Conservation (phyloP, 2,329 filamentous ascomycete species). For the Periconia digitata region DNA sequence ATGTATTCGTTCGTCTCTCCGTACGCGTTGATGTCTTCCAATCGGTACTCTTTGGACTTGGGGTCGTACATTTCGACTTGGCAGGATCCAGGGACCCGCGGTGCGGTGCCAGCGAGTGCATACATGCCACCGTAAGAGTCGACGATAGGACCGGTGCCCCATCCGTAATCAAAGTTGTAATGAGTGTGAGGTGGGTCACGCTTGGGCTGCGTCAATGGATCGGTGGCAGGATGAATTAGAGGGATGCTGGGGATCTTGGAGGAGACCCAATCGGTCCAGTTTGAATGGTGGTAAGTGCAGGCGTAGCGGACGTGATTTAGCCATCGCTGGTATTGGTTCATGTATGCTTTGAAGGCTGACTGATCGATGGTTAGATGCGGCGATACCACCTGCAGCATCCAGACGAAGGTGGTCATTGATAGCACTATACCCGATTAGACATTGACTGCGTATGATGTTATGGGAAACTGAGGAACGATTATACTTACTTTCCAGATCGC, state of each 20-base stretch:
- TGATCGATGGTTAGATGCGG: conserved; percentile 50
- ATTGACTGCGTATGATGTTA: background rate
- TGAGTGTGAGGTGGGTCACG: conserved; percentile 34
- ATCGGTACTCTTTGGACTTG: conserved; percentile 38
- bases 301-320: conserved; percentile 27
- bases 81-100: conserved; percentile 50
- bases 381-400: conserved; percentile 58
- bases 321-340: conserved; percentile 44
- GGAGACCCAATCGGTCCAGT: conserved; percentile 13
- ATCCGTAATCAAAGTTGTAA: conserved; percentile 46
- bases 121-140: conserved; percentile 49
- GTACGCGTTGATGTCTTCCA: conserved; percentile 40
- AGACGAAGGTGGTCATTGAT: conserved; percentile 54
- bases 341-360: conserved; percentile 44
- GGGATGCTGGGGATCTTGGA: conserved; percentile 24
- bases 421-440: conserved; percentile 28
- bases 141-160: conserved; percentile 48
- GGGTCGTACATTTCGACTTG: conserved; percentile 31
- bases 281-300: conserved; percentile 34
- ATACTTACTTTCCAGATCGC: conserved; percentile 35
- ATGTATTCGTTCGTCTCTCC: conserved; percentile 54
- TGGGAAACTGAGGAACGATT: background rate
- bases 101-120: conserved; percentile 43
- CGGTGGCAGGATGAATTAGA: conserved; percentile 18
- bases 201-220: conserved; percentile 22